Percentiles rank a stretch among this genome's conserved stretches.
Evolutionary conservation across 2,329 filamentous ascomycete genomes (phyloP).

Genomic region (Stenocarpella maydis): DNA sequence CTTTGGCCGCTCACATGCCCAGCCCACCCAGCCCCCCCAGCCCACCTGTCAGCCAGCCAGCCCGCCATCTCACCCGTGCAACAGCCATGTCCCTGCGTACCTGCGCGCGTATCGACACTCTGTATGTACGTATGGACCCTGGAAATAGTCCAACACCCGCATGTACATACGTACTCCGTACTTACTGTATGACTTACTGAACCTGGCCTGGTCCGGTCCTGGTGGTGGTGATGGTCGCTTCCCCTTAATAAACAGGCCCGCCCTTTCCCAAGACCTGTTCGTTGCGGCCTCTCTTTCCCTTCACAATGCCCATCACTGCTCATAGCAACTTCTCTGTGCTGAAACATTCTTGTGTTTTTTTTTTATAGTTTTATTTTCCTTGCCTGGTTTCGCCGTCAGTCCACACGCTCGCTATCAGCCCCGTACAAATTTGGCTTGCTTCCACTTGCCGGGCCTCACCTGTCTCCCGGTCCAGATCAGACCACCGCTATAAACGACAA

Average conservation of each 20-base stretch:
- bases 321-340: slow-evolving; percentile 15
- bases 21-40: slow-evolving; percentile 10
- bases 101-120: slow-evolving; percentile 9
- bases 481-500: neutral
- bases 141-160: neutral
- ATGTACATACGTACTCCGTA: neutral
- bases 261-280: slow-evolving; percentile 7
- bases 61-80: slow-evolving; percentile 9
- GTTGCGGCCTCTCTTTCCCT: slow-evolving; percentile 10
- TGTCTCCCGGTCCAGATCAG: neutral
- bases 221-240: slow-evolving; percentile 23
- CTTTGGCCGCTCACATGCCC: slow-evolving; percentile 6
- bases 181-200: neutral
- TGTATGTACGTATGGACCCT: slow-evolving; percentile 8
- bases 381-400: neutral
- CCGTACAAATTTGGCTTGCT: slow-evolving; percentile 13
- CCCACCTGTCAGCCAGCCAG: slow-evolving; percentile 10
- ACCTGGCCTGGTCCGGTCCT: slow-evolving; percentile 8
- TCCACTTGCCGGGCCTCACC: slow-evolving; percentile 9
- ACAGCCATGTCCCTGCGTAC: slow-evolving; percentile 13
- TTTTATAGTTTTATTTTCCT: slow-evolving; percentile 11
- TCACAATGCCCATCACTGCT: slow-evolving; percentile 14
- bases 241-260: slow-evolving; percentile 28
- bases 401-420: slow-evolving; percentile 9
- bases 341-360: slow-evolving; percentile 8